Evolutionary conservation across 2,329 filamentous ascomycete species (phyloP).

Genomic region (Botryotinia narcissicola): DNA sequence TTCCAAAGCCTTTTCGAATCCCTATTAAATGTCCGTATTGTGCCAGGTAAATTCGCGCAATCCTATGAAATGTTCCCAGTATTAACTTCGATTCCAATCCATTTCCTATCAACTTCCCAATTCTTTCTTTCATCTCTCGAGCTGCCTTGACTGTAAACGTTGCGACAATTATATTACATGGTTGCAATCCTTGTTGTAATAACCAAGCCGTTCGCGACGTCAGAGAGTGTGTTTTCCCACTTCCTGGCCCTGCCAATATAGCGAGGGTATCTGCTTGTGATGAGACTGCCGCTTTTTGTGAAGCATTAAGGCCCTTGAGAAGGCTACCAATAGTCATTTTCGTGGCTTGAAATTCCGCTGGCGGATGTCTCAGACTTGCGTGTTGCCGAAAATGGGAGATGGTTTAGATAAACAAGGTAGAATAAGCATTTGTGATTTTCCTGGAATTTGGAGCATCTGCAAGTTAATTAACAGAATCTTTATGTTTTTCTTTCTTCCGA

Average conservation of each 20-base stretch:
- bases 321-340: slow-evolving; percentile 40
- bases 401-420: background rate
- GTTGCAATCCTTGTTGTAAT: slow-evolving; percentile 69
- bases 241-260: slow-evolving; percentile 66
- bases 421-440: background rate
- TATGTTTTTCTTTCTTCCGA: background rate
- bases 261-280: slow-evolving; percentile 57
- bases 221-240: slow-evolving; percentile 92
- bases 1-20: slow-evolving; percentile 78
- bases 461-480: background rate
- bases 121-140: slow-evolving; percentile 86
- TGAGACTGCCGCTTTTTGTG: slow-evolving; percentile 63
- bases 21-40: slow-evolving; percentile 83
- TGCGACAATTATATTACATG: slow-evolving; percentile 88
- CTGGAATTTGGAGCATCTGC: background rate
- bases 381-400: background rate
- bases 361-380: background rate
- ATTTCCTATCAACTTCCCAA: slow-evolving; percentile 76
- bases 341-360: background rate
- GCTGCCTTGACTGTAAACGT: slow-evolving; percentile 97
- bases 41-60: slow-evolving; percentile 79
- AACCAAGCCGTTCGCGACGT: slow-evolving; percentile 91
- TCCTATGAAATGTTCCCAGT: slow-evolving; percentile 92
- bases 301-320: slow-evolving; percentile 60
- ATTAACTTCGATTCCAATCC: slow-evolving; percentile 73